Conservation (phyloP, 2,329 filamentous ascomycete genomes). For the Stromatinia cepivora region DNA sequence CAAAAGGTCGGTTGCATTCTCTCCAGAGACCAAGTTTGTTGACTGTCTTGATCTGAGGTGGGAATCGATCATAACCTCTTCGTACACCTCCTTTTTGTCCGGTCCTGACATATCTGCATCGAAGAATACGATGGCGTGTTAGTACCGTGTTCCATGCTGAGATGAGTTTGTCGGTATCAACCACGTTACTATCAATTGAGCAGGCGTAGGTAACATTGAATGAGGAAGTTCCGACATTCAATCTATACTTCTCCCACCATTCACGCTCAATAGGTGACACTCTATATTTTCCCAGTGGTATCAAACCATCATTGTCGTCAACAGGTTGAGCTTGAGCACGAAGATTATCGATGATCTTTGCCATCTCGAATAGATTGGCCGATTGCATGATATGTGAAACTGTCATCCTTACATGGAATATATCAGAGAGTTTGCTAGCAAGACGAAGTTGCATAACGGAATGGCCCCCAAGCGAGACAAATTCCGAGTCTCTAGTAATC, state of each 20-base stretch:
- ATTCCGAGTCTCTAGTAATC: constrained; percentile 31
- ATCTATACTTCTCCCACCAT: constrained; percentile 22
- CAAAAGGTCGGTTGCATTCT: constrained; percentile 35
- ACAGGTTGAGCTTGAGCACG: background rate
- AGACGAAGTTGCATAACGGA: constrained; percentile 37
- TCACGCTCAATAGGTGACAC: constrained; percentile 25
- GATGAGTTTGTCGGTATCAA: constrained; percentile 30
- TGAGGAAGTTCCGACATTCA: constrained; percentile 25
- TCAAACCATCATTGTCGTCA: background rate
- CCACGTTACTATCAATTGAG: constrained; percentile 1
- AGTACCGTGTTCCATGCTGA: constrained; percentile 33
- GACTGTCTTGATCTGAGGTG: constrained; percentile 20
- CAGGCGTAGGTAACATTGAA: constrained; percentile 39
- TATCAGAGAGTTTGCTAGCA: constrained; percentile 23
- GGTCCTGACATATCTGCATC: constrained; percentile 21
- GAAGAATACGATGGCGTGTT: constrained; percentile 23
- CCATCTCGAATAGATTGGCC: constrained; percentile 14
- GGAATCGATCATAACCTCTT: constrained; percentile 14
- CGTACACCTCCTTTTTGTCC: background rate
- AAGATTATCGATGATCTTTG: constrained; percentile 9
- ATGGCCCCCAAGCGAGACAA: constrained; percentile 38
- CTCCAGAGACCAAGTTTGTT: constrained; percentile 23
- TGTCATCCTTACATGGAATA: constrained; percentile 26
- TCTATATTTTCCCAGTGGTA: constrained; percentile 9
- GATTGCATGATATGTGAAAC: constrained; percentile 30